phyloP scores from a whole-genome alignment of 139 green algal genomes.

The Chlamydomonas urium region DNA sequence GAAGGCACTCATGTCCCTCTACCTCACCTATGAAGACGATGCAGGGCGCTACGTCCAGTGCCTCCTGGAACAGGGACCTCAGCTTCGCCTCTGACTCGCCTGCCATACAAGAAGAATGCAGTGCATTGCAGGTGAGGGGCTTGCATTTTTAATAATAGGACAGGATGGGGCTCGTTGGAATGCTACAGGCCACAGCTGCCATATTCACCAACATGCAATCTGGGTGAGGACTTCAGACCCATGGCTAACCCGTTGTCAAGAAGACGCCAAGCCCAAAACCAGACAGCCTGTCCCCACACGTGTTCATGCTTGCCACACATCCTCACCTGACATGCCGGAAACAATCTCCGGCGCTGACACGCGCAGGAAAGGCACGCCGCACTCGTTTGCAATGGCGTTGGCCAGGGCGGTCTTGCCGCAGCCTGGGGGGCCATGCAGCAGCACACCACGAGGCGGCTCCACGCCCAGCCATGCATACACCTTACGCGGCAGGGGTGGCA shows the following conservation, averaged over 20 bases:
- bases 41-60: constrained; percentile 64
- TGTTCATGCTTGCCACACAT: not conserved
- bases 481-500: constrained; percentile 26
- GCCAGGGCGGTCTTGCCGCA: constrained; percentile 90
- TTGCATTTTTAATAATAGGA: too few relatives aligned
- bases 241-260: too few relatives aligned
- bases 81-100: constrained; percentile 79
- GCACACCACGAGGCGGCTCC: constrained; percentile 79
- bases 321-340: constrained; percentile 69
- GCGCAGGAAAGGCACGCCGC: constrained; percentile 78
- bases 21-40: constrained; percentile 84
- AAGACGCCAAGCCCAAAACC: too few relatives aligned
- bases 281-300: too few relatives aligned
- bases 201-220: too few relatives aligned
- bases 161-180: too few relatives aligned
- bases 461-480: constrained; percentile 86
- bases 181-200: too few relatives aligned
- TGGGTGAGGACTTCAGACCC: too few relatives aligned
- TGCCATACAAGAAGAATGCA: too few relatives aligned
- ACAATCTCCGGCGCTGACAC: constrained; percentile 79
- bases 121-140: too few relatives aligned
- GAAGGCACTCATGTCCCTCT: not conserved
- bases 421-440: constrained; percentile 87
- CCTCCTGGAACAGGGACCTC: constrained; percentile 79
- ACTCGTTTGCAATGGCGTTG: constrained; percentile 88